Percentiles rank a stretch among this genome's conserved stretches.
Evolutionary conservation across 305 asterid species (phyloP).

Genomic region (Fraxinus latifolia): DNA sequence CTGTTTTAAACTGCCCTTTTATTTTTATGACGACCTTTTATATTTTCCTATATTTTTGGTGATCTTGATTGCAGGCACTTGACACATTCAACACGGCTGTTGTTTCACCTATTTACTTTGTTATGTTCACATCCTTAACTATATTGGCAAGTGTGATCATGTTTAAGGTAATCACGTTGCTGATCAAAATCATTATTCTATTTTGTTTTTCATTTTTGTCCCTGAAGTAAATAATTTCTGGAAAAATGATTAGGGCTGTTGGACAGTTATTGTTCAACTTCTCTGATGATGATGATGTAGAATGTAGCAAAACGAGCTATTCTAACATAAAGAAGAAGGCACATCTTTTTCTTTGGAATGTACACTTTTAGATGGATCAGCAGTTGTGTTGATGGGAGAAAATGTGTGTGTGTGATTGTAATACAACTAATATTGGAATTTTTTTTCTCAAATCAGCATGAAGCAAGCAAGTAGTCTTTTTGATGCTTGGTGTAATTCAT

Average conservation of each 20-base stretch:
- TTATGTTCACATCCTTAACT: slow-evolving; percentile 96
- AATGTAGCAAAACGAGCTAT: not conserved
- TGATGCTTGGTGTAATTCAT: not conserved
- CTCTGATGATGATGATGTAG: not conserved
- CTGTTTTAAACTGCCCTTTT: not conserved
- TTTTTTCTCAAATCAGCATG: not conserved
- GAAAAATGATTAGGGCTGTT: not conserved
- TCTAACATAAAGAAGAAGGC: not conserved
- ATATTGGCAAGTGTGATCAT: slow-evolving; percentile 95
- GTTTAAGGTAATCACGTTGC: slow-evolving; percentile 76
- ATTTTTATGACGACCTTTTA: not conserved
- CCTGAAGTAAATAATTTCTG: not conserved
- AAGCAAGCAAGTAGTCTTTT: not conserved
- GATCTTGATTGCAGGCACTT: slow-evolving; percentile 74
- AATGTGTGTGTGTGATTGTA: not conserved
- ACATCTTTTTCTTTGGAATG: not conserved
- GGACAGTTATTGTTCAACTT: not conserved
- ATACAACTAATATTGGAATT: not conserved
- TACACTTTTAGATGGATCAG: not conserved
- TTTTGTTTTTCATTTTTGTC: not conserved
- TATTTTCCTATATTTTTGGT: slow-evolving; percentile 11
- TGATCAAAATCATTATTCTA: not conserved
- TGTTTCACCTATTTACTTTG: slow-evolving; percentile 92
- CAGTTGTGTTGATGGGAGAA: not conserved
- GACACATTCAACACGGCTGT: slow-evolving; percentile 98